A percentile compares a stretch with the other conserved stretches of the same genome.
These are phyloP conservation scores for Collariella sp. DNA, from an alignment of 495 filamentous ascomycete genomes.

Conservation along the genomic window DNA sequence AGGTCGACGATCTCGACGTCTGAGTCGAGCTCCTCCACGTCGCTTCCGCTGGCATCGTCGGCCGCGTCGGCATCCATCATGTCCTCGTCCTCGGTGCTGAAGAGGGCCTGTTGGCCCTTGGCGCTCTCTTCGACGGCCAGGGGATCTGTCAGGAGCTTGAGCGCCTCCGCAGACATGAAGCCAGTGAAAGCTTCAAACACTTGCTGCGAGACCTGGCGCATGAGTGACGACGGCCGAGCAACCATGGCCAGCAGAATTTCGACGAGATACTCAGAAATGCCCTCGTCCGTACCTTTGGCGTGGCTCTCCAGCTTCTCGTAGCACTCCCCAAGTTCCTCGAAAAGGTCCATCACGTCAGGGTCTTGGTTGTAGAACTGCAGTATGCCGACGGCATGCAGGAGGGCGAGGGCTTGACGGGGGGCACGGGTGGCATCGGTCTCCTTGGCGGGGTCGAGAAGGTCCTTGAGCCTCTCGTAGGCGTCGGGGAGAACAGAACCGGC, in stretches of 20 bases:
- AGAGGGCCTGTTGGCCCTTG: slow-evolving; percentile 76
- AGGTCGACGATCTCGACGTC: slow-evolving; percentile 38
- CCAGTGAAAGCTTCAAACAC: slow-evolving; percentile 74
- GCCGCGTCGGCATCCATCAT: slow-evolving; percentile 35
- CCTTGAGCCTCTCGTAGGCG: slow-evolving; percentile 58
- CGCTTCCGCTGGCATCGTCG: slow-evolving; percentile 23
- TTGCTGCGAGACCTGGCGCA: slow-evolving; percentile 77
- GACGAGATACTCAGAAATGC: slow-evolving; percentile 65
- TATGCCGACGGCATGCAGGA: slow-evolving; percentile 78
- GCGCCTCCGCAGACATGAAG: slow-evolving; percentile 57
- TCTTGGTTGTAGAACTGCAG: slow-evolving; percentile 86
- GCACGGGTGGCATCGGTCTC: slow-evolving; percentile 29
- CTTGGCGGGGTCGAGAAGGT: slow-evolving; percentile 54
- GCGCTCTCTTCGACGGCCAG: slow-evolving; percentile 71
- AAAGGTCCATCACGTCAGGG: slow-evolving; percentile 55
- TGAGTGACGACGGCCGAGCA: slow-evolving; percentile 73
- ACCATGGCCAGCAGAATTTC: slow-evolving; percentile 84
- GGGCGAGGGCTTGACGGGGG: slow-evolving; percentile 54
- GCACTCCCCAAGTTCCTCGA: slow-evolving; percentile 34
- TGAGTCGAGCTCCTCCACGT: slow-evolving; percentile 35
- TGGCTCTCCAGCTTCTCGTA: slow-evolving; percentile 48
- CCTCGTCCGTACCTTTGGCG: slow-evolving; percentile 31
- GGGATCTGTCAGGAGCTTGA: slow-evolving; percentile 66
- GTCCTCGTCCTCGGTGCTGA: slow-evolving; percentile 62
- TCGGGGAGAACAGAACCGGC: slow-evolving; percentile 45